Base-by-base conservation (phyloP, 768 basidiomycete genomes). In the Pleurotus tuoliensis region DNA sequence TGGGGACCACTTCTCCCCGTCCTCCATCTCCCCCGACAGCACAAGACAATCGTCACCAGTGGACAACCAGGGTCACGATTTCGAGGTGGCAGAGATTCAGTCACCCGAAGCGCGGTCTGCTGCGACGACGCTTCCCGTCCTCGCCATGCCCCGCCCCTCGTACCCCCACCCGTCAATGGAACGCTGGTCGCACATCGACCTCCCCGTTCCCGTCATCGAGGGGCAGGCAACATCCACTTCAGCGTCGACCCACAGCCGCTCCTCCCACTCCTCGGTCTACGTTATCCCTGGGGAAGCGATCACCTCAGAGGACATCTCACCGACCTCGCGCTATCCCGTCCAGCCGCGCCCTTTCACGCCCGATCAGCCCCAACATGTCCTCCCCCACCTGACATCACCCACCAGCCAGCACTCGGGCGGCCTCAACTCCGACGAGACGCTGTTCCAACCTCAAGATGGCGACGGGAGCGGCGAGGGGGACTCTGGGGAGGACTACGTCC, bases 231-330 rank as follows among this genome's bases (percentile, higher is more conserved):
- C 30, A 8, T 34, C 30, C 11, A 11, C 30, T 2, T 8, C 30
- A 34, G 30, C 30, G 30, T 34, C 30, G 8, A 34, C 49, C 15
- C 51, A 37, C n/a, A 15, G 8, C 9, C 20, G 18, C 12, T 27
- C 51, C 5, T 39, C 51, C 12, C 37, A 39, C 8, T 41, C 51
- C 9, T 53, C 51, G 5, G 39, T 53, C 39, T 53, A 53, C 24
- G 51, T 53, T 7, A 53, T 53, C 9, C 51, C 51, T 7, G 51
- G 51, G 6, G 51, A 53, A 13, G 51, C 51, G 3, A 53, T 53
- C 34, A 53, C 51, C 12, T 53, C 51, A 4, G 51, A 53, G 15
- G 51, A 53, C 41, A 53, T 41, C 16, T 53, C 51, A 5, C 51
- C 51, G 15, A 16, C 51, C 20, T 53, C 51, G 3, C 37, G 51